Base-by-base conservation (phyloP, 495 filamentous ascomycete species). In the Penicillium coprophilum region DNA sequence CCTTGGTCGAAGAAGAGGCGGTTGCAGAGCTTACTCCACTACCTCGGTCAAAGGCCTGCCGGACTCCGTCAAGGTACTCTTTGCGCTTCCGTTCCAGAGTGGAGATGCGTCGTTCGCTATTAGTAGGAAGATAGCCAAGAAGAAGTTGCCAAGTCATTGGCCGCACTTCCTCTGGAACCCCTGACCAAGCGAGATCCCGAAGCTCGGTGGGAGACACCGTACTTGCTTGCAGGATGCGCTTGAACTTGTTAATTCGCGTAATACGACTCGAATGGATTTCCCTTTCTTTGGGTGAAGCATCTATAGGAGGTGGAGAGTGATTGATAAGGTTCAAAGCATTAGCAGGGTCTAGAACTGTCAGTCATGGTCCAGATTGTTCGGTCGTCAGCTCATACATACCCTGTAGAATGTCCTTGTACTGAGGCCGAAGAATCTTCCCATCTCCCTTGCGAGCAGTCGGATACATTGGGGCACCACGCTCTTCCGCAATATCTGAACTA, bases 141-240 rank as follows among this genome's bases (percentile, higher is more conserved):
- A 98, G 78, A 50, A 98, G 77, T 71, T 98, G 93, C 94, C 94
- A 98, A 12, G 94, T 91, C 90, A 98, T 97, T 27, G 94, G 90
- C 28, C 94, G 88, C 30, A 97, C 89, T 77, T 98, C 94, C 53
- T 93, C 87, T 0, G 94, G 94, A 47, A 97, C 84, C 23, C 94
- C 94, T 53, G 90, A 90, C 94, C 94, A 98, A 36, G 94, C 88
- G 28, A 91, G 78, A 59, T 89, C 80, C 52, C 94, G 82, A 13
- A 98, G 77, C 58, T 97, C 95, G 20, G 85, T 73, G 1, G 97
- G 71, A 27, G 91, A 87, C 67, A 97, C 93, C 2, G 90, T 89
- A 54, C 87, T 94, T 17, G 92, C 84, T 75, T 98, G 94, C 13
- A 98, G 77, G 23, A 98, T 89, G 55, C 87, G 85, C 68, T 97